These are phyloP conservation scores for Saturnispora quitensis DNA, from an alignment of 805 yeast genomes.

Conservation along the genomic window DNA sequence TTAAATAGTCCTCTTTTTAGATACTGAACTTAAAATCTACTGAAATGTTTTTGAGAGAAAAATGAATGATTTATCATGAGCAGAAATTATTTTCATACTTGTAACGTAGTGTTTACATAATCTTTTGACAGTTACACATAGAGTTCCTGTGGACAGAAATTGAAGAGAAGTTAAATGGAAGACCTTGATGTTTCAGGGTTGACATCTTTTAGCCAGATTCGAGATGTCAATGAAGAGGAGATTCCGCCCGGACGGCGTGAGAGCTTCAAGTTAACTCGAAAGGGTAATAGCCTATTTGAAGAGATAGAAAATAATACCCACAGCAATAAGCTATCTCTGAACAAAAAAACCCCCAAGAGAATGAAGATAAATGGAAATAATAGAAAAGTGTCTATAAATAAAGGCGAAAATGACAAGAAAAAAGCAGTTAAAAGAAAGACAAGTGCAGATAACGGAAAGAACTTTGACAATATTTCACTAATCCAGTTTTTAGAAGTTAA, in stretches of 20 bases:
- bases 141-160: background rate
- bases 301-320: constrained; percentile 4
- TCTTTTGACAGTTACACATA: background rate
- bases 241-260: background rate
- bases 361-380: background rate
- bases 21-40: background rate
- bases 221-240: background rate
- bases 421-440: background rate
- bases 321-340: background rate
- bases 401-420: background rate
- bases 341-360: background rate
- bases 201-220: background rate
- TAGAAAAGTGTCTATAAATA: background rate
- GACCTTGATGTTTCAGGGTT: background rate
- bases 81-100: background rate
- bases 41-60: background rate
- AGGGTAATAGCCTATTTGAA: constrained; percentile 7
- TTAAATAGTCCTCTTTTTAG: background rate
- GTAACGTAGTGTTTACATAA: background rate
- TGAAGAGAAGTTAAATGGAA: background rate
- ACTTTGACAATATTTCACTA: background rate
- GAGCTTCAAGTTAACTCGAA: constrained; percentile 4
- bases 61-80: background rate
- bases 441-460: background rate
- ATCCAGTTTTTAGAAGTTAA: constrained; percentile 1